Percentiles rank a stretch among this genome's conserved stretches.
Conservation (phyloP, 2,329 filamentous ascomycete species). For the Cordyceps javanica region DNA sequence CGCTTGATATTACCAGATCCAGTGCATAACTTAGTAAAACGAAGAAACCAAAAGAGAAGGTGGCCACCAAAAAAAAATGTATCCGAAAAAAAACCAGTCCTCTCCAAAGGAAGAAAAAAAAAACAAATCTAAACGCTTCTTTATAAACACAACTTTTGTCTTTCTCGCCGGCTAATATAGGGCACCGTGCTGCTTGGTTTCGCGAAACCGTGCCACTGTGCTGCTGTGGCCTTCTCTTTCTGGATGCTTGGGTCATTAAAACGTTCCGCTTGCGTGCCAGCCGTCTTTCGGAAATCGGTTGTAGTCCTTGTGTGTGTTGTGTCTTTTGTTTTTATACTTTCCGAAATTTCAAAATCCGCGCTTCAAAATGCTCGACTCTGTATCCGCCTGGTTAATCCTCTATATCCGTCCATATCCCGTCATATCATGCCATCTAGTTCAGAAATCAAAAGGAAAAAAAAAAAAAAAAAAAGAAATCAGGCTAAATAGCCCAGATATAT, state of each 20-base stretch:
- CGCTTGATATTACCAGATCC: conserved; percentile 2
- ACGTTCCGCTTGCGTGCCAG: conserved; percentile 11
- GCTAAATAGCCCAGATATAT: background rate
- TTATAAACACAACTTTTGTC: conserved; percentile 6
- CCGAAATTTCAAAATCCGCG: conserved; percentile 1
- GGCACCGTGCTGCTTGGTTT: background rate
- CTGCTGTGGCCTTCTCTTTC: conserved; percentile 2
- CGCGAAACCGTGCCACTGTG: conserved; percentile 2
- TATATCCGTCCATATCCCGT: background rate
- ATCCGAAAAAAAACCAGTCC: background rate
- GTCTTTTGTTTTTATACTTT: conserved; percentile 2
- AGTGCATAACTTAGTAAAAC: background rate
- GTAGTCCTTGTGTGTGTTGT: background rate
- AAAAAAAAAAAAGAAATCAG: background rate
- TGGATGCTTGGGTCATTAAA: background rate
- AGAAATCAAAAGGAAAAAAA: background rate
- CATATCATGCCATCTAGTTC: background rate
- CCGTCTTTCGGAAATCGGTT: conserved; percentile 9
- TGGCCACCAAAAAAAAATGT: background rate
- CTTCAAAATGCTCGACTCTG: conserved; percentile 8
- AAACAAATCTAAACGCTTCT: conserved; percentile 6
- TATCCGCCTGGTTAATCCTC: background rate
- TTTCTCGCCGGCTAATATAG: background rate
- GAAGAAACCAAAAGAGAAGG: background rate
- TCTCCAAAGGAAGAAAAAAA: conserved; percentile 1